These are phyloP conservation scores for Psilocybe subaeruginosa DNA, from an alignment of 768 basidiomycete species.

Conservation along the genomic window DNA sequence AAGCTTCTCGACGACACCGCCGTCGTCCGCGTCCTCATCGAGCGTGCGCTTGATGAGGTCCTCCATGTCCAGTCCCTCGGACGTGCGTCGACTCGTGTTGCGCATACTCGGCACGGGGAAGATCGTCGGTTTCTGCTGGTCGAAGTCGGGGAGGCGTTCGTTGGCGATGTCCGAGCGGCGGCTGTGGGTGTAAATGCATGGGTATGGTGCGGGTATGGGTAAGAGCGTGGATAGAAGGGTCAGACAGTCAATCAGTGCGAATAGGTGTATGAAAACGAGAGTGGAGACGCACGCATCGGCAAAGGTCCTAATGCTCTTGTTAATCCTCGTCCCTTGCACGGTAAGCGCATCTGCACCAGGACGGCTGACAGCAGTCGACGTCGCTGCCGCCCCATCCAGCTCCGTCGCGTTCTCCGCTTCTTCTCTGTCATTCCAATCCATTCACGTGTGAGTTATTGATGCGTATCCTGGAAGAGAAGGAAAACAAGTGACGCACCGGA, in stretches of 20 bases:
- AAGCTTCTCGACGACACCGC: conserved; percentile 57
- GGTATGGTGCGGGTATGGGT: neutral
- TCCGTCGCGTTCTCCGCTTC: conserved; percentile 82
- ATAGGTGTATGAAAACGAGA: neutral
- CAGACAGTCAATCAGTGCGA: too few relatives aligned
- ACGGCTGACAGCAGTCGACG: conserved; percentile 30
- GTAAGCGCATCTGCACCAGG: conserved; percentile 58
- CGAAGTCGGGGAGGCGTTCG: conserved; percentile 71
- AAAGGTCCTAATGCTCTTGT: conserved; percentile 68
- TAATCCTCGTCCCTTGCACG: conserved; percentile 62
- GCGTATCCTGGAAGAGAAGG: neutral
- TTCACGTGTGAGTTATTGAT: too few relatives aligned
- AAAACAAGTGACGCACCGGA: conserved; percentile 64
- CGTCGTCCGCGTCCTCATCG: conserved; percentile 58
- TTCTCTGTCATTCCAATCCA: conserved; percentile 46
- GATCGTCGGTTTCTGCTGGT: conserved; percentile 38
- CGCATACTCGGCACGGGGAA: conserved; percentile 68
- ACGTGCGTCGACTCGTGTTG: conserved; percentile 38
- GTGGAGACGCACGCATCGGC: conserved; percentile 67
- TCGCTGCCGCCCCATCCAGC: conserved; percentile 39
- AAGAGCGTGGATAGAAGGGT: neutral
- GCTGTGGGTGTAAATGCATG: conserved; percentile 32
- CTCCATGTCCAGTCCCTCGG: conserved; percentile 62
- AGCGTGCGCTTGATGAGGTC: conserved; percentile 63
- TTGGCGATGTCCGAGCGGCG: conserved; percentile 75